phyloP scores from a whole-genome alignment of 192 early-diverging fungal genomes.

The Borealophlyctis nickersoniae region DNA sequence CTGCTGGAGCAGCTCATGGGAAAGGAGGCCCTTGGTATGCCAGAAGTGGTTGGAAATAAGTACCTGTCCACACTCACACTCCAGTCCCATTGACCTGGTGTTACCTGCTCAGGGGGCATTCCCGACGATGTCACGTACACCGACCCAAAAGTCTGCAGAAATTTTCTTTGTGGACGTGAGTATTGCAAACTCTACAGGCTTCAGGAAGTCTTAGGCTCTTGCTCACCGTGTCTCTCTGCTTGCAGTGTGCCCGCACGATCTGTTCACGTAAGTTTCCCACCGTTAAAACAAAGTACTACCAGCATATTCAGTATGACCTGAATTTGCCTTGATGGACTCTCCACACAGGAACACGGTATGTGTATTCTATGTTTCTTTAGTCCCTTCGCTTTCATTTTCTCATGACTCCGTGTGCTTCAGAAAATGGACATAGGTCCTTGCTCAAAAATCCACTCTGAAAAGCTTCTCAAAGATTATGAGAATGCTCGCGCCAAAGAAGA shows the following conservation, averaged over 20 bases:
- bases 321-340: not conserved
- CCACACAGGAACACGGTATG: slow-evolving; percentile 7
- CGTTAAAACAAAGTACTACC: too few relatives aligned
- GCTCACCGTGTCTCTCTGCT: too few relatives aligned
- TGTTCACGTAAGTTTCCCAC: too few relatives aligned
- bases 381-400: slow-evolving; percentile 4
- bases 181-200: too few relatives aligned
- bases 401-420: slow-evolving; percentile 11
- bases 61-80: not conserved
- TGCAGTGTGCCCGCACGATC: slow-evolving; percentile 39
- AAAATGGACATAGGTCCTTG: slow-evolving; percentile 55
- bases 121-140: slow-evolving; percentile 43
- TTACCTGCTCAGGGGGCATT: slow-evolving; percentile 17
- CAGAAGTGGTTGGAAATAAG: not conserved
- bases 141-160: slow-evolving; percentile 42
- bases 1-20: slow-evolving; percentile 50
- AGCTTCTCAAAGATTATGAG: slow-evolving; percentile 51
- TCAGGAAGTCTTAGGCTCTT: too few relatives aligned
- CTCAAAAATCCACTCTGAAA: slow-evolving; percentile 44
- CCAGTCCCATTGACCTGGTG: not conserved
- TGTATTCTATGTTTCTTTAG: not conserved
- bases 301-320: not conserved
- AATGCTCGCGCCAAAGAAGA: slow-evolving; percentile 27
- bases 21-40: slow-evolving; percentile 41
- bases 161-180: slow-evolving; percentile 46